These are phyloP conservation scores for Trifolium subterraneum DNA, from an alignment of 306 rosid genomes.

Conservation along the genomic window DNA sequence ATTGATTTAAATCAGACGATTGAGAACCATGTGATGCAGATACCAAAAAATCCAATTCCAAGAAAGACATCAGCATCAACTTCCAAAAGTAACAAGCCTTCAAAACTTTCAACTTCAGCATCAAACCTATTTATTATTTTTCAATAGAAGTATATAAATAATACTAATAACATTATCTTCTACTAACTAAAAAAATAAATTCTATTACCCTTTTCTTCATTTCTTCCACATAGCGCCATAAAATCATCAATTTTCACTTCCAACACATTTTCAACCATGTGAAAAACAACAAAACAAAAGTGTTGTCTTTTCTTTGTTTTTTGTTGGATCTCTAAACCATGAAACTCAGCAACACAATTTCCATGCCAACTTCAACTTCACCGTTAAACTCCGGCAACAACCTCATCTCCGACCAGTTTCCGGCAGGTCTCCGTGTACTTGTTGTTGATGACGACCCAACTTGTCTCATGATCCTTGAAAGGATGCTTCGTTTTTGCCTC, in stretches of 20 bases:
- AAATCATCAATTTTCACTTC: conserved; percentile 37
- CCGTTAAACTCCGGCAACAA: conserved; percentile 52
- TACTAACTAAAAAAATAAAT: not conserved
- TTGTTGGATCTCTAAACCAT: conserved; percentile 48
- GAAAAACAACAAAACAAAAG: not conserved
- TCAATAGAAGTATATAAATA: no score
- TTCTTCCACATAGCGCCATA: conserved; percentile 28
- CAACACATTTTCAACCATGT: conserved; percentile 39
- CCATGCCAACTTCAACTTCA: conserved; percentile 67
- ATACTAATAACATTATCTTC: not conserved
- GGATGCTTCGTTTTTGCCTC: conserved; percentile 82
- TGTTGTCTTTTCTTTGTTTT: conserved; percentile 18
- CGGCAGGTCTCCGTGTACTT: conserved; percentile 88
- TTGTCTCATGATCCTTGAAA: conserved; percentile 92
- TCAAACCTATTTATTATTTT: no score
- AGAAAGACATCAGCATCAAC: no score
- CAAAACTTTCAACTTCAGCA: no score
- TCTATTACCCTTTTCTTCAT: conserved; percentile 32
- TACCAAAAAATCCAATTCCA: no score
- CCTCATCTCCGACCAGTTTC: conserved; percentile 70
- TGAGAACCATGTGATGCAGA: no score
- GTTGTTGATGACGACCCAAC: conserved; percentile 98
- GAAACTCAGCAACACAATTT: conserved; percentile 61
- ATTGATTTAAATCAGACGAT: no score
- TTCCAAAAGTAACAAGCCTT: no score